Evolutionary conservation across 495 filamentous ascomycete species (phyloP), one percentile per base, ranked within the genome.

Genomic region (Tuber calosporum): DNA sequence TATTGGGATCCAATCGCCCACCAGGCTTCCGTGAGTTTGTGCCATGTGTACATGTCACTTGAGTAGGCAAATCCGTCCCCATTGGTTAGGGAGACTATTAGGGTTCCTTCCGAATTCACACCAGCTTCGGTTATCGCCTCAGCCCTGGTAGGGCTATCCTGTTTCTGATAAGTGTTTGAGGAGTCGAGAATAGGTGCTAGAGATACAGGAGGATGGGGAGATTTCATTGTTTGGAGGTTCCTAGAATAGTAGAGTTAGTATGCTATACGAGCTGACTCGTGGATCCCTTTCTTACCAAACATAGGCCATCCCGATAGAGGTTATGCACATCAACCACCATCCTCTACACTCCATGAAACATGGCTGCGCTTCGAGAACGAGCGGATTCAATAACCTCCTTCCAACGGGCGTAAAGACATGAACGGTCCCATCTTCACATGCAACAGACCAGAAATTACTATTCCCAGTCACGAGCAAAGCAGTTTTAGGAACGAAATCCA

Each of bases 1-100:
- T 98, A 98, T 82, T 98, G 95, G 80, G 91, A 94, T 36, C 94
- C 94, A 1, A 97, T 92, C 3, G 95, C 94, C 95, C 96, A 99
- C 96, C 95, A 99, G 1, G 91, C 85, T 83, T 99, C 95, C 5
- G 92, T 93, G 19, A 98, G 85, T 15, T 94, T 89, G 84, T 97
- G 94, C 95, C 95, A 99, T n/a, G 89, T 87, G 79, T 88, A 93
- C 89, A 98, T 90, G 26, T 84, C 83, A 0, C 89, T 87, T 1
- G 90, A 92, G 83, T 98, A 99, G 37, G 89, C 87, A 80, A 93
- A 98, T 4, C 96, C 95, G 76, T 98, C 94, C 20, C 95, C 95
- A 77, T 97, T 97, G 38, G 89, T 92, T 58, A 99, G 85, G 0
- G 93, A 93, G 4, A 97, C 87, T 36, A 98, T 87, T 39, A 97